Evolutionary conservation across 1,284 basidiomycete species (phyloP).

Genomic region (Heterobasidion parviporum): DNA sequence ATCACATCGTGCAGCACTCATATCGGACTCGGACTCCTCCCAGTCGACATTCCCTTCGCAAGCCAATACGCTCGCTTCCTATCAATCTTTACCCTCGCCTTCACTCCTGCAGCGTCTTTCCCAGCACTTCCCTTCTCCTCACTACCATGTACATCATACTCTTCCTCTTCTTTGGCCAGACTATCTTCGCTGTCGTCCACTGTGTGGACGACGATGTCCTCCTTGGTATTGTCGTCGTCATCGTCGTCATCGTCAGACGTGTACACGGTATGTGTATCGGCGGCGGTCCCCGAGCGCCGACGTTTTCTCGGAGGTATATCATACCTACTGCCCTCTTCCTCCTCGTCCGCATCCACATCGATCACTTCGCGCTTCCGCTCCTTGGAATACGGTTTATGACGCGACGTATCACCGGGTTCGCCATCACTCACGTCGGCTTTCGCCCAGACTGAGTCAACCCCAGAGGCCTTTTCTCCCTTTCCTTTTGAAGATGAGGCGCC

Average conservation of each 20-base stretch:
- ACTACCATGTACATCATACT: slow-evolving; percentile 19
- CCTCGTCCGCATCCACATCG: slow-evolving; percentile 11
- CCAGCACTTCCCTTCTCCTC: slow-evolving; percentile 7
- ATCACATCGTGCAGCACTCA: too few species aligned
- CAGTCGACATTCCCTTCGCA: slow-evolving; percentile 7
- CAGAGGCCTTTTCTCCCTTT: slow-evolving; percentile 12
- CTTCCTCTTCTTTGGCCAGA: slow-evolving; percentile 22
- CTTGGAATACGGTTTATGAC: slow-evolving; percentile 4
- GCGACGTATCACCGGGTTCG: not conserved
- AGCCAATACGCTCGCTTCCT: slow-evolving; percentile 12
- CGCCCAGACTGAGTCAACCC: slow-evolving; percentile 29
- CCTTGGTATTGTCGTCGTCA: slow-evolving; percentile 12
- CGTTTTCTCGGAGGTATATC: slow-evolving; percentile 45
- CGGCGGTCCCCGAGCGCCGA: slow-evolving; percentile 26
- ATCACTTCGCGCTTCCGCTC: slow-evolving; percentile 6
- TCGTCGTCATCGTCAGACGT: slow-evolving; percentile 37
- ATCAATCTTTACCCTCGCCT: slow-evolving; percentile 9
- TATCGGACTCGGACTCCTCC: not conserved
- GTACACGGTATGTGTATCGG: slow-evolving; percentile 36
- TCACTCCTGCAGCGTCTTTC: slow-evolving; percentile 11
- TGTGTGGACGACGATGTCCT: slow-evolving; percentile 10
- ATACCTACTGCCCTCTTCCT: slow-evolving; percentile 46
- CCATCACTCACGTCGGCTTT: slow-evolving; percentile 32
- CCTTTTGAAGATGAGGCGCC: not conserved
- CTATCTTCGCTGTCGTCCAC: slow-evolving; percentile 16